Base-by-base conservation (phyloP, 352 stramenopile genomes). In the Globisporangium okanoganense region DNA sequence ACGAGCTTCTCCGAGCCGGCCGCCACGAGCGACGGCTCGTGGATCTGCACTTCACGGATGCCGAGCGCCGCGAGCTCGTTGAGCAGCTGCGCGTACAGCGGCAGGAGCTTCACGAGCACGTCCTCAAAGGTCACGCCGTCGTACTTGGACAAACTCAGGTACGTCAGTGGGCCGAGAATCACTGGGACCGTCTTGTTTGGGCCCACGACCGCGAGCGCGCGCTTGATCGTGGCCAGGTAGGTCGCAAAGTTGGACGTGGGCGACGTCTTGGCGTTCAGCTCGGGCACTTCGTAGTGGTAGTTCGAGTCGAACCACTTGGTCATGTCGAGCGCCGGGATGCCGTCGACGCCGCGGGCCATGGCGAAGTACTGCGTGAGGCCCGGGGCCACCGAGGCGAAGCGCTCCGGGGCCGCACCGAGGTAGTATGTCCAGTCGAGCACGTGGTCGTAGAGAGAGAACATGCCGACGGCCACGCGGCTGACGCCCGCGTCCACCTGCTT, bases 231-330 rank as follows among this genome's bases (percentile, higher is more conserved):
- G 24, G 65, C 71, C 18, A 97, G 41, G 71, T 92, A 97, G 44
- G 60, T 69, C 38, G 38, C 62, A 56, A 97, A 97, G 76, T 97
- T 94, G 31, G 90, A 79, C 55, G 72, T 72, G 14, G 90, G 77
- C 47, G 77, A 65, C 18, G 78, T 87, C 60, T 82, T 82, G 27
- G 78, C 76, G 66, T 78, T 90, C 22, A 97, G 70, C 80, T 98
- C 92, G 2, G 92, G 90, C 45, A 97, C 90, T 70, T 97, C 90
- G 82, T 97, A 98, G 81, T 98, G 92, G 74, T 97, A 98, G 85
- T 98, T 98, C 43, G 85, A 94, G 73, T 97, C 92, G 70, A 97
- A 97, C 87, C 88, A 97, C 78, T 97, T 97, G 70, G 87, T 97
- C 92, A 97, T 97, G 69, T 97, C 92, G 38, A 98, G 79, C 7